phyloP scores from a whole-genome alignment of 345 rosid genomes.

The Euphorbia lathyris region DNA sequence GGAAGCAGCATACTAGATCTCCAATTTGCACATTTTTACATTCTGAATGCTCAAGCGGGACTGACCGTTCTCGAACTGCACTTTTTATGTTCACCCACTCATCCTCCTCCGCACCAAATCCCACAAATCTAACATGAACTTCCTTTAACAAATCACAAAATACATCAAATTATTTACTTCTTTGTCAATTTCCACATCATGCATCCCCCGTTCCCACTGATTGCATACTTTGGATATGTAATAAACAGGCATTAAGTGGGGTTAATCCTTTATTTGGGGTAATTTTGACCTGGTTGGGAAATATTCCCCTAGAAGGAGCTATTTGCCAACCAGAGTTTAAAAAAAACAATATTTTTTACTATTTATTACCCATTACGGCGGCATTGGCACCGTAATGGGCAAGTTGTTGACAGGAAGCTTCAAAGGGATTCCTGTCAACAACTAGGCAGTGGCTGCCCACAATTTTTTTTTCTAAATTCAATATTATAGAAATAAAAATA shows the following conservation, averaged over 20 bases:
- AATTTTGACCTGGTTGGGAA: too few species aligned
- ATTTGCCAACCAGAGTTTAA: too few species aligned
- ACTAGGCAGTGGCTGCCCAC: too few species aligned
- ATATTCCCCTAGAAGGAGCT: too few species aligned
- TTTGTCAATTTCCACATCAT: not conserved
- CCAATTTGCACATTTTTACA: conserved; percentile 55
- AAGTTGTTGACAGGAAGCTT: too few species aligned
- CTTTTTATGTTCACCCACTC: conserved; percentile 60
- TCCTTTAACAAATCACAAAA: conserved; percentile 49
- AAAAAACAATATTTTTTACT: too few species aligned
- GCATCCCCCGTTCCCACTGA: not conserved
- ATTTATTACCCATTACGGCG: too few species aligned
- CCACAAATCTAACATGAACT: conserved; percentile 65
- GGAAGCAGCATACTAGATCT: conserved; percentile 62
- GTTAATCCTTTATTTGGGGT: too few species aligned
- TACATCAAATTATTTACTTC: conserved; percentile 15
- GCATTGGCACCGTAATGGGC: too few species aligned
- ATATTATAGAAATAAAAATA: too few species aligned
- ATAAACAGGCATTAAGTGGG: not conserved
- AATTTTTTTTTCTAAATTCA: too few species aligned
- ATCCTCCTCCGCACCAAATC: conserved; percentile 72
- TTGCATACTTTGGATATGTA: not conserved
- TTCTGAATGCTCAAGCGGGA: conserved; percentile 59
- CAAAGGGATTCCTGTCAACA: too few species aligned
- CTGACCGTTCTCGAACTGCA: conserved; percentile 51